phyloP scores from a whole-genome alignment of 208 protist species.

The Crithidia acanthocephali region DNA sequence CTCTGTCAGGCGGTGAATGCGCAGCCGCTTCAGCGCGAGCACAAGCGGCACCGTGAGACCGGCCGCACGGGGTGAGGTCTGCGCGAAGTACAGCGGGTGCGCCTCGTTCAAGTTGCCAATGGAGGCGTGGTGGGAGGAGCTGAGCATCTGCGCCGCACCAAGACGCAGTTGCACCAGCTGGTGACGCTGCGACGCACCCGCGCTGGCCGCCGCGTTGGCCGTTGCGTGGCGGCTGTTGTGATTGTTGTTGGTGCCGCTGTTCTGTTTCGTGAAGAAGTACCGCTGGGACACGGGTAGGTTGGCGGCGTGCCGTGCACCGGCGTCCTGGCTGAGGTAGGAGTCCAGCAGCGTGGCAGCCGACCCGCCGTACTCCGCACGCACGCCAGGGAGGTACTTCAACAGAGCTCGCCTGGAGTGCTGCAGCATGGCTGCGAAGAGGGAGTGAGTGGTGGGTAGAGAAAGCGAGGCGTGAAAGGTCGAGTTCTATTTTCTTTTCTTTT shows the following conservation, averaged over 20 bases:
- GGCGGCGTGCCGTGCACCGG: conserved; percentile 46
- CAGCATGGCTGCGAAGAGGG: no score
- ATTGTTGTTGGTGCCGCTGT: conserved; percentile 7
- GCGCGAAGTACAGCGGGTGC: conserved; percentile 86
- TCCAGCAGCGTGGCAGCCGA: conserved; percentile 68
- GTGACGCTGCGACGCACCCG: conserved; percentile 49
- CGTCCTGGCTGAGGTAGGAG: conserved; percentile 52
- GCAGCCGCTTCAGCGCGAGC: conserved; percentile 64
- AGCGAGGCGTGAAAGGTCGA: no score
- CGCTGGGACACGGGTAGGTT: conserved; percentile 83
- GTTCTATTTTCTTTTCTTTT: no score
- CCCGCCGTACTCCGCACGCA: conserved; percentile 47
- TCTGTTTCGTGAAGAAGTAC: conserved; percentile 68
- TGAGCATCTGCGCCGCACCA: conserved; percentile 81
- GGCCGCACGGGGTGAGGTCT: conserved; percentile 67
- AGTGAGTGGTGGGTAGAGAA: not conserved
- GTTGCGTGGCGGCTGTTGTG: not conserved
- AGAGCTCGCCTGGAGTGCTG: not conserved
- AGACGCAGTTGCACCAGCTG: conserved; percentile 72
- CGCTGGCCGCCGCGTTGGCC: not conserved
- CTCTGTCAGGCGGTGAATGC: conserved; percentile 79
- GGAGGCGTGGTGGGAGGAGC: conserved; percentile 52
- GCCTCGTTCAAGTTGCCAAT: conserved; percentile 81
- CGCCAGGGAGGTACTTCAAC: conserved; percentile 72
- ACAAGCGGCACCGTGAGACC: conserved; percentile 81